phyloP scores from a whole-genome alignment of 306 rosid genomes.

The Vigna radiata region DNA sequence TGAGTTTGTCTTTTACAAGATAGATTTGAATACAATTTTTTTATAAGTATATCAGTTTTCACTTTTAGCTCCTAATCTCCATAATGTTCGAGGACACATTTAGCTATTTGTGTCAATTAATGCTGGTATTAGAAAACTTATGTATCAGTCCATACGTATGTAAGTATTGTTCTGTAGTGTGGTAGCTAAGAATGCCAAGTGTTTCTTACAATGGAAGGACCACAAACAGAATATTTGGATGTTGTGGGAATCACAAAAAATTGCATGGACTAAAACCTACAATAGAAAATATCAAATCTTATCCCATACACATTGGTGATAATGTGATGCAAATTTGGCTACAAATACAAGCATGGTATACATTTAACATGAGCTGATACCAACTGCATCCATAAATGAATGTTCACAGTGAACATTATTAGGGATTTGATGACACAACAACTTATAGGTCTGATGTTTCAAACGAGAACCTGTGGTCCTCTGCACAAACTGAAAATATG shows the following conservation, averaged over 20 bases:
- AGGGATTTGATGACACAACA: not conserved
- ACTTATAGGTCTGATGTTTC: constrained; percentile 4
- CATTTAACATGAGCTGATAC: not conserved
- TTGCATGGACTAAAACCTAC: no score
- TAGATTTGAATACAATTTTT: not conserved
- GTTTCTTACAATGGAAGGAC: no score
- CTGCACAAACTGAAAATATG: not conserved
- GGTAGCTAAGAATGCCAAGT: not conserved
- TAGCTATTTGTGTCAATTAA: no score
- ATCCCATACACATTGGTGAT: not conserved
- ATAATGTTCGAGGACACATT: no score
- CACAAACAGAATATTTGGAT: no score
- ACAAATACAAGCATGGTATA: not conserved
- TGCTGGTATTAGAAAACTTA: no score
- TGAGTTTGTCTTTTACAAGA: not conserved
- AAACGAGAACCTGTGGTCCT: not conserved
- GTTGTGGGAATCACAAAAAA: no score
- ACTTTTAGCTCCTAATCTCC: not conserved
- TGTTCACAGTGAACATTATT: not conserved
- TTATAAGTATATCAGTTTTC: not conserved
- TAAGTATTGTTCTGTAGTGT: not conserved
- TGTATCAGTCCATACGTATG: not conserved
- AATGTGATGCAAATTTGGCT: not conserved
- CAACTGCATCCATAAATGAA: constrained; percentile 6
- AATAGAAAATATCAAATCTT: not conserved